Conservation (phyloP, 352 stramenopile genomes). For the Phytophthora uliginosa region DNA sequence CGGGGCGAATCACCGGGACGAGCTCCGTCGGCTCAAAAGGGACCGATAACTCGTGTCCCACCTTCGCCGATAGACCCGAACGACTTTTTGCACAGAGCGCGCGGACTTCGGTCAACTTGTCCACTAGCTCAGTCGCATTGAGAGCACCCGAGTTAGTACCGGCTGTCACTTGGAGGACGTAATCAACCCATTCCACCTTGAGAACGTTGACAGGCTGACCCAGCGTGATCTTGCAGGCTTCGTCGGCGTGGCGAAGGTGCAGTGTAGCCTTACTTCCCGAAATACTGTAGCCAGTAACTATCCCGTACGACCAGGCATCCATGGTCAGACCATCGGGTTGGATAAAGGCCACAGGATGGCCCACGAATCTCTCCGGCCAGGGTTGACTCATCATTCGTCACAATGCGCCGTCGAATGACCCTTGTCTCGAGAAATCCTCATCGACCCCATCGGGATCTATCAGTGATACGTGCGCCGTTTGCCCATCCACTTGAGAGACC, state of each 20-base stretch:
- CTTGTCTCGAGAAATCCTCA: neutral
- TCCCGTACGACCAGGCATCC: conserved; percentile 11
- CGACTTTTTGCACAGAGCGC: neutral
- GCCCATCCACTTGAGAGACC: neutral
- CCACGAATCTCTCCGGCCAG: conserved; percentile 14
- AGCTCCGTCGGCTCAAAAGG: neutral
- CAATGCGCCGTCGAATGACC: neutral
- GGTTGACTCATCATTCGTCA: neutral
- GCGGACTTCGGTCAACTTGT: neutral
- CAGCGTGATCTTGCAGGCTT: neutral
- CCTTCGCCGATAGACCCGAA: neutral
- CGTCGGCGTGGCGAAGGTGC: neutral
- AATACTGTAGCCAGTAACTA: conserved; percentile 17
- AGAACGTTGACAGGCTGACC: neutral
- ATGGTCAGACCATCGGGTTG: neutral
- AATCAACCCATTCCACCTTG: conserved; percentile 12
- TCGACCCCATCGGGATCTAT: neutral
- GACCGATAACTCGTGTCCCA: neutral
- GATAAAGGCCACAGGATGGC: conserved; percentile 13
- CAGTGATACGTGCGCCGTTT: neutral
- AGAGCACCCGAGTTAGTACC: neutral
- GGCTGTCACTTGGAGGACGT: neutral
- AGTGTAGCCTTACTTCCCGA: neutral
- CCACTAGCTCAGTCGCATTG: conserved; percentile 1
- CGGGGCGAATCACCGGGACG: conserved; percentile 2